Evolutionary conservation across 306 rosid species (phyloP), one percentile per base, ranked within the genome.

Genomic region (Corylus americana): DNA sequence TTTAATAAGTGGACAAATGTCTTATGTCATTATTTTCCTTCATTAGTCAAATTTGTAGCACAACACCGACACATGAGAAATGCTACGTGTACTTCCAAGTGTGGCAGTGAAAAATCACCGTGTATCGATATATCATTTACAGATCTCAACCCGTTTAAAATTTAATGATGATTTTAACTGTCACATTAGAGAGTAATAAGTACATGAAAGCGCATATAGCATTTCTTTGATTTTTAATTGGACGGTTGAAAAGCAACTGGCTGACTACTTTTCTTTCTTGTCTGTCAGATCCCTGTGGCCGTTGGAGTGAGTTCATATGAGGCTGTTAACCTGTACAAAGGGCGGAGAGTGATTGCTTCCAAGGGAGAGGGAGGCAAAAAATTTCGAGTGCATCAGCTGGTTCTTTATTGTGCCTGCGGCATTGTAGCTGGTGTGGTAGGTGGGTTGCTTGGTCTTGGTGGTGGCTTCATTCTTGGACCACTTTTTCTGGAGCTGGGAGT

Each of bases 401-500:
- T 54, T 17, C 37, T 81, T 64, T 95, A 95, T 74, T 90, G 92
- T 74, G 20, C 82, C 70, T 83, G 82, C 74, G 98, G 98, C 11
- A 0, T 95, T 37, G 8, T 92, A 37, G 99, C 99, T 5, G 99
- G 99, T 35, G 0, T 93, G 14, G 93, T 93, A 11, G 99, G 98
- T 22, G 99, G 99, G 45, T 64, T 95, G 90, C 91, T 92, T 11
- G 99, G 99, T 55, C 88, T 95, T 10, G 99, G 99, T 51, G 99
- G 98, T 54, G 99, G 99, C 55, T 95, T 92, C 22, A 83, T 95
- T 79, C 90, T 93, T 96, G 99, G 99, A 20, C 97, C 98, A 8
- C 83, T 95, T 31, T 95, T 95, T 83, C 80, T 95, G 53, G 99
- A 95, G 86, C 86, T 95, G 1, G 99, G 99, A 71, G 79, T 91